These are phyloP conservation scores for Fusarium foetens DNA, from an alignment of 2,329 filamentous ascomycete genomes.

Conservation along the genomic window DNA sequence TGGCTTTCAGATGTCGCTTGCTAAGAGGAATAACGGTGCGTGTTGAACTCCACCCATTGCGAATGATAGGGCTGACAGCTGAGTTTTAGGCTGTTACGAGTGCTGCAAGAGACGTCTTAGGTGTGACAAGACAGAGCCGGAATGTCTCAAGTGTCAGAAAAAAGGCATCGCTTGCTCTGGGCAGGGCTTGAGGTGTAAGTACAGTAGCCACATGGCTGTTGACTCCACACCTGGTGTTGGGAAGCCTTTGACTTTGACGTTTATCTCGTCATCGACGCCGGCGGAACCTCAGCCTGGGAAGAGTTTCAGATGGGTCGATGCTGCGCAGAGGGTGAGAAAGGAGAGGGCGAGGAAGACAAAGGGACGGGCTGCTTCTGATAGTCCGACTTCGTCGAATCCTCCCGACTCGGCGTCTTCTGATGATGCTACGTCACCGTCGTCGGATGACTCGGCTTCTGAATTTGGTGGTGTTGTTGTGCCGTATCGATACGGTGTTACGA, in stretches of 20 bases:
- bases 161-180: constrained; percentile 54
- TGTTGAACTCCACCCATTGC: neutral
- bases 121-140: constrained; percentile 53
- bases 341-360: constrained; percentile 3
- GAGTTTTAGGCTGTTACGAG: constrained; percentile 49
- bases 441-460: constrained; percentile 2
- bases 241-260: constrained; percentile 1
- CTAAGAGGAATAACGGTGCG: constrained; percentile 43
- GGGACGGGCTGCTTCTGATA: neutral
- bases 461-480: neutral
- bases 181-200: constrained; percentile 50
- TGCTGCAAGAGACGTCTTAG: constrained; percentile 52
- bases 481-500: neutral
- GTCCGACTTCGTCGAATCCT: neutral
- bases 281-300: constrained; percentile 1
- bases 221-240: neutral
- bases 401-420: constrained; percentile 15
- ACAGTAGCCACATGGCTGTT: constrained; percentile 47
- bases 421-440: constrained; percentile 11
- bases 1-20: constrained; percentile 40
- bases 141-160: constrained; percentile 53
- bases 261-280: neutral
- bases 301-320: constrained; percentile 32
- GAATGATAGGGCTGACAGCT: neutral
- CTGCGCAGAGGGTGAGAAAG: constrained; percentile 9